phyloP scores from a whole-genome alignment of 176 grass and related monocot genomes.

The Pontederia crassipes region DNA sequence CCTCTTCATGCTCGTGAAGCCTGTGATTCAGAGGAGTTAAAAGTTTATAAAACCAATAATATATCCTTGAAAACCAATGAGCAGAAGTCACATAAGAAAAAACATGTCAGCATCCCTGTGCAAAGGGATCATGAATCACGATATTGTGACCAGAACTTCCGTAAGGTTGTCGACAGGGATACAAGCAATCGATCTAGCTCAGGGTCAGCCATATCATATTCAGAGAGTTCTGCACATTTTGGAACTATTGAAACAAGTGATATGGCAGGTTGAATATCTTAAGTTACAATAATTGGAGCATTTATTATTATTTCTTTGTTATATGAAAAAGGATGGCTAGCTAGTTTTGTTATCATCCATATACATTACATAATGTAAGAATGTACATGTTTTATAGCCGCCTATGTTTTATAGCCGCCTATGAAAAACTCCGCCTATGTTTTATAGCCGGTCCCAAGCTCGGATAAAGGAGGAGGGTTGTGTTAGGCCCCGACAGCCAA shows the following conservation, averaged over 20 bases:
- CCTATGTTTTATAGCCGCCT: no score
- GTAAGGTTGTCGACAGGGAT: conserved; percentile 25
- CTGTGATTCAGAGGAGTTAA: conserved; percentile 48
- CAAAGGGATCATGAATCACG: conserved; percentile 8
- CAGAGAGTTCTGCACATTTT: conserved; percentile 24
- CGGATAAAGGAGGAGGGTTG: no score
- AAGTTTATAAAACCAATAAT: conserved; percentile 42
- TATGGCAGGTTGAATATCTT: conserved; percentile 24
- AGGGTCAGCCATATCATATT: conserved; percentile 28
- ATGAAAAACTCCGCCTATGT: no score
- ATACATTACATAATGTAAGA: no score
- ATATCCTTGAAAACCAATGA: conserved; percentile 32
- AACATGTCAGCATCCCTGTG: not conserved
- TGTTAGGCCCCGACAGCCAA: no score
- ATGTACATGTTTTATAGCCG: no score
- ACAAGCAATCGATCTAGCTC: conserved; percentile 31
- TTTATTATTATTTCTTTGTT: not conserved
- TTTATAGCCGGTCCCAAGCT: no score
- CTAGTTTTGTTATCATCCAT: no score
- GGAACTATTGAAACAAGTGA: conserved; percentile 25
- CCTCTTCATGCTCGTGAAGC: conserved; percentile 66
- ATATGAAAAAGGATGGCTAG: not conserved
- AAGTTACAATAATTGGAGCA: not conserved
- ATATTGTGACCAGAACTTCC: conserved; percentile 25
- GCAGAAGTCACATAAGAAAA: conserved; percentile 15